A percentile compares a stretch with the other conserved stretches of the same genome.
These are phyloP conservation scores for Stachybotrys echinatus DNA, from an alignment of 2,329 filamentous ascomycete genomes.

Conservation along the genomic window DNA sequence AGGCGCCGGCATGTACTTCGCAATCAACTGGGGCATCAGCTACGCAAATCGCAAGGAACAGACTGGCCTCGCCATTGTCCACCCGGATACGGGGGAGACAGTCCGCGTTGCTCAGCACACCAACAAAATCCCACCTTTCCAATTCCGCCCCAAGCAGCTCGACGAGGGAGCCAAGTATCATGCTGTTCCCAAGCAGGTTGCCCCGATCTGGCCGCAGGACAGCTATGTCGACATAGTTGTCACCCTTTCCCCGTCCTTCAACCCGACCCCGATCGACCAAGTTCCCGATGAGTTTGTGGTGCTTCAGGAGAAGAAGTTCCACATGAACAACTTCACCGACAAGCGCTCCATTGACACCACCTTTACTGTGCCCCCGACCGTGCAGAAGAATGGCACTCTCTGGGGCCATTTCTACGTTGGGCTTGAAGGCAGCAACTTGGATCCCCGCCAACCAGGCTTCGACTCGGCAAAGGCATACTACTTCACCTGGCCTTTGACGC, in stretches of 20 bases:
- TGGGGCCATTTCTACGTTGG: constrained; percentile 93
- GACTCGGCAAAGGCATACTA: constrained; percentile 73
- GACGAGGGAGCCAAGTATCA: constrained; percentile 60
- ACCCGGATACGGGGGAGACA: constrained; percentile 43
- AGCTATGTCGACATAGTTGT: constrained; percentile 76
- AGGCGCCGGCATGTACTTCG: constrained; percentile 51
- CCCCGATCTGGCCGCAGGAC: constrained; percentile 82
- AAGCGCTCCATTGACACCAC: constrained; percentile 70
- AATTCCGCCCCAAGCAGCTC: constrained; percentile 55
- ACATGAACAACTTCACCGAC: constrained; percentile 73
- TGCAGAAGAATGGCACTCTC: constrained; percentile 88
- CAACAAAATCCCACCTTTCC: constrained; percentile 57
- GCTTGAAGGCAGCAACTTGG: constrained; percentile 67
- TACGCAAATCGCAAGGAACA: constrained; percentile 45
- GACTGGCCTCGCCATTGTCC: constrained; percentile 40
- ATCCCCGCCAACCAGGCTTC: constrained; percentile 68
- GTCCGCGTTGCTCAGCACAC: constrained; percentile 50
- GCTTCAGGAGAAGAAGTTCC: constrained; percentile 74
- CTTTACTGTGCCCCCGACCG: constrained; percentile 70
- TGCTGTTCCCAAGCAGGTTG: constrained; percentile 62
- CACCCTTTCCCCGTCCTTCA: constrained; percentile 73
- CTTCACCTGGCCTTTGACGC: constrained; percentile 79
- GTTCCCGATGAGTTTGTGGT: constrained; percentile 65
- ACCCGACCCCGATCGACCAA: constrained; percentile 61
- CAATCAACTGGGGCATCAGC: constrained; percentile 52